Percentiles rank a stretch among this genome's conserved stretches.
Evolutionary conservation across 345 rosid species (phyloP).

Genomic region (Dimocarpus longan): DNA sequence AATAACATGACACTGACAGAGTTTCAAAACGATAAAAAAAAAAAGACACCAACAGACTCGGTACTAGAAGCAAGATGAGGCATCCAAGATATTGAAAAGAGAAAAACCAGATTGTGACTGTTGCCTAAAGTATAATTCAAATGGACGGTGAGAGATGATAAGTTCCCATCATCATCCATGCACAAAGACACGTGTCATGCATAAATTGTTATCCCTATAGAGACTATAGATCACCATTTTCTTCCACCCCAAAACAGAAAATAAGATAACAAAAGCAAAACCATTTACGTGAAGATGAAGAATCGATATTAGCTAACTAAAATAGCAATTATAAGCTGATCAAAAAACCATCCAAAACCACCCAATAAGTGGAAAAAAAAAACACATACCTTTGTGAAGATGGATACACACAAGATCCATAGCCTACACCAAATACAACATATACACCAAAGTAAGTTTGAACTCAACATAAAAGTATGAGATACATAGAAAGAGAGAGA

Average conservation of each 20-base stretch:
- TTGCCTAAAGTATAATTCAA: background rate
- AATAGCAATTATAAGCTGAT: background rate
- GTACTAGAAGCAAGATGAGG: background rate
- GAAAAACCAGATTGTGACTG: background rate
- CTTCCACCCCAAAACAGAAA: background rate
- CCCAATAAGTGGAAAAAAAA: background rate
- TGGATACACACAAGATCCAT: slow-evolving; percentile 85
- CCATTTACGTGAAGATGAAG: slow-evolving; percentile 24
- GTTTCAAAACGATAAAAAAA: background rate
- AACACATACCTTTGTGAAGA: slow-evolving; percentile 55
- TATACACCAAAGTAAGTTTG: background rate
- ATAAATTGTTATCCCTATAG: background rate
- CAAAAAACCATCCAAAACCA: background rate
- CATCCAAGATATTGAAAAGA: slow-evolving; percentile 17
- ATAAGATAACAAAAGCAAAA: background rate
- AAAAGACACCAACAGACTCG: background rate
- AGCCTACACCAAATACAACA: slow-evolving; percentile 46
- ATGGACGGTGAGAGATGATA: background rate
- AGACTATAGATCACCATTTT: background rate
- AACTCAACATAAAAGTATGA: background rate
- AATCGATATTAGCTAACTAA: background rate
- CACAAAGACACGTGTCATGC: background rate
- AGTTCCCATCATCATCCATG: slow-evolving; percentile 12
- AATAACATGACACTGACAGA: too few species aligned
- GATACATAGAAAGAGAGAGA: background rate